phyloP scores from a whole-genome alignment of 176 grass and related monocot species.

The Cocos nucifera region DNA sequence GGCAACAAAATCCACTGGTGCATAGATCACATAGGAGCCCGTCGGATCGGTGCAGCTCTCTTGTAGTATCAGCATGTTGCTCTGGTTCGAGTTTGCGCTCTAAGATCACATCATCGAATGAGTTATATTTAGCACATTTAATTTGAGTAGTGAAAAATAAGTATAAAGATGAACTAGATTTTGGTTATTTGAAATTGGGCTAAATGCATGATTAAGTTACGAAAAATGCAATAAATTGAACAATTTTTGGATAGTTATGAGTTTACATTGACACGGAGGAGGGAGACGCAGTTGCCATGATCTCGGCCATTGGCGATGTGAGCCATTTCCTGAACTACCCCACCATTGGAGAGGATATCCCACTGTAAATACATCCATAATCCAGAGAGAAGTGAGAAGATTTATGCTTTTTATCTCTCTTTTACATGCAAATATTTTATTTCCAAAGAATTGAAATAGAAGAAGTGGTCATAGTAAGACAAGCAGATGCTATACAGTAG shows the following conservation, averaged over 20 bases:
- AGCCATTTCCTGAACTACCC: slow-evolving; percentile 16
- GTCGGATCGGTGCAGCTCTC: slow-evolving; percentile 17
- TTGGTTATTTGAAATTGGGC: no score
- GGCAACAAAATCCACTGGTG: slow-evolving; percentile 6
- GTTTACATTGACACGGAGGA: slow-evolving; percentile 19
- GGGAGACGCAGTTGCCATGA: slow-evolving; percentile 20
- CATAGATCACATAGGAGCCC: slow-evolving; percentile 19
- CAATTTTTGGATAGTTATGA: neutral
- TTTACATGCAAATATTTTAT: no score
- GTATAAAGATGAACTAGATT: no score
- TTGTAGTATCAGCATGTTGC: slow-evolving; percentile 24
- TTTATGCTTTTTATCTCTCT: no score
- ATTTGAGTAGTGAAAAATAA: no score
- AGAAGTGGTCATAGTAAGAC: no score
- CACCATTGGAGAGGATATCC: slow-evolving; percentile 17
- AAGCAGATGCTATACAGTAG: no score
- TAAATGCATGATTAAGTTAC: no score
- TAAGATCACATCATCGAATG: neutral
- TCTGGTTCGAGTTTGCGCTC: slow-evolving; percentile 17
- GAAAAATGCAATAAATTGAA: no score
- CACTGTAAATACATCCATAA: neutral
- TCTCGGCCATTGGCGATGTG: slow-evolving; percentile 19
- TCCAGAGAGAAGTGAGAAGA: neutral
- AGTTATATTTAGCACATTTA: no score
- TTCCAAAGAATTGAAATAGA: no score